Percentiles rank a stretch among this genome's conserved stretches.
Evolutionary conservation across 2,329 filamentous ascomycete genomes (phyloP).

Genomic region (Epicoccum nigrum): DNA sequence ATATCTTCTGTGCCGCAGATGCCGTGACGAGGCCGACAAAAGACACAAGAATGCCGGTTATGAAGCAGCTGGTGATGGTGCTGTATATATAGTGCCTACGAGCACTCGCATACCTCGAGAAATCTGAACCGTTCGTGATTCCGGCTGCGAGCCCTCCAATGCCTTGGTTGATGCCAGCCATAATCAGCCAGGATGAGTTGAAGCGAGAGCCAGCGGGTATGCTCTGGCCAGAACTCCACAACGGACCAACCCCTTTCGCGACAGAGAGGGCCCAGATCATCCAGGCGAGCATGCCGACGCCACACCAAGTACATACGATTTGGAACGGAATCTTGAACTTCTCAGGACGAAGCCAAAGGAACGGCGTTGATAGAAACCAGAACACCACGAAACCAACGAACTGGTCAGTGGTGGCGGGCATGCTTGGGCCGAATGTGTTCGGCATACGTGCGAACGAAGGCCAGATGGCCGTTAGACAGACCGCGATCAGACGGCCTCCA

Average conservation of each 20-base stretch:
- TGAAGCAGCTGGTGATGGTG: slow-evolving; percentile 48
- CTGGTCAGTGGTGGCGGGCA: slow-evolving; percentile 45
- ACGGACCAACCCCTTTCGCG: slow-evolving; percentile 52
- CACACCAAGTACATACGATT: slow-evolving; percentile 53
- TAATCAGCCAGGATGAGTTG: slow-evolving; percentile 54
- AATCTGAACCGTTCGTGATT: slow-evolving; percentile 54
- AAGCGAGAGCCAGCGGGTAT: slow-evolving; percentile 47
- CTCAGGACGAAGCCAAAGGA: slow-evolving; percentile 58
- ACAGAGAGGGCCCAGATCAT: slow-evolving; percentile 57
- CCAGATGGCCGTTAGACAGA: slow-evolving; percentile 47
- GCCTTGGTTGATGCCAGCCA: slow-evolving; percentile 54
- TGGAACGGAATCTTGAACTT: slow-evolving; percentile 58
- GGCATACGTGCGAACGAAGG: slow-evolving; percentile 44
- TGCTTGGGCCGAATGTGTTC: slow-evolving; percentile 41
- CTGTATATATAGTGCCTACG: slow-evolving; percentile 49
- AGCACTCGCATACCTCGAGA: slow-evolving; percentile 51
- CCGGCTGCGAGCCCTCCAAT: slow-evolving; percentile 51
- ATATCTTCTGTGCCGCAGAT: slow-evolving; percentile 47
- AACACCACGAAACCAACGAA: slow-evolving; percentile 46
- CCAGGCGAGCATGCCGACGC: slow-evolving; percentile 53
- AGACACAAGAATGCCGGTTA: slow-evolving; percentile 51
- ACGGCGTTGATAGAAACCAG: slow-evolving; percentile 49
- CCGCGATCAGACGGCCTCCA: slow-evolving; percentile 41
- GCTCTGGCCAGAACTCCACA: slow-evolving; percentile 49
- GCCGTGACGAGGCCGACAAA: slow-evolving; percentile 53